A percentile compares a stretch with the other conserved stretches of the same genome.
These are phyloP conservation scores for Myotisia sp. DNA, from an alignment of 2,329 filamentous ascomycete species.

Conservation along the genomic window DNA sequence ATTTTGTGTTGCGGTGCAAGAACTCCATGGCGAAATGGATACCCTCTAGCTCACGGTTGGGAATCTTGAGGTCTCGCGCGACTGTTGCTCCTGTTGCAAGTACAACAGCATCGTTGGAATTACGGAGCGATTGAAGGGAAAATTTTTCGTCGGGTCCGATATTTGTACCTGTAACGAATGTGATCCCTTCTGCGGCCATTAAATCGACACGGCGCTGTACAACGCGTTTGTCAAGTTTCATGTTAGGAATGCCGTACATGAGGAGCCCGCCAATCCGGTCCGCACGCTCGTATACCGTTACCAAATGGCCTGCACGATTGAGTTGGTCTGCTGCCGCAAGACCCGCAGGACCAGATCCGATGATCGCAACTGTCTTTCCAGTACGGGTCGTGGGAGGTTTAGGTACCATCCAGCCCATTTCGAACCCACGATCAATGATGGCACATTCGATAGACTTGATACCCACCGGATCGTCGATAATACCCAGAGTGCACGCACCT, in stretches of 20 bases:
- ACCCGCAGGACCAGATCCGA: slow-evolving; percentile 85
- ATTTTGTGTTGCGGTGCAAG: slow-evolving; percentile 95
- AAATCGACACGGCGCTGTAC: slow-evolving; percentile 92
- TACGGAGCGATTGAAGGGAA: slow-evolving; percentile 57
- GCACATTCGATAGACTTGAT: slow-evolving; percentile 98
- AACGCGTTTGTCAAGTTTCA: slow-evolving; percentile 97
- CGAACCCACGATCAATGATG: slow-evolving; percentile 93
- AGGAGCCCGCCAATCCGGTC: slow-evolving; percentile 82
- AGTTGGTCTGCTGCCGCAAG: slow-evolving; percentile 84
- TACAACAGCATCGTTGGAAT: slow-evolving; percentile 66
- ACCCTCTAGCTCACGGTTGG: slow-evolving; percentile 72
- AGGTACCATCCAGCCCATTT: slow-evolving; percentile 96
- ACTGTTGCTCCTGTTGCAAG: slow-evolving; percentile 89
- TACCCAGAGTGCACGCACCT: slow-evolving; percentile 87
- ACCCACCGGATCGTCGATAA: slow-evolving; percentile 91
- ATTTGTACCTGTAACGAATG: slow-evolving; percentile 62
- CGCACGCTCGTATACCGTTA: slow-evolving; percentile 85
- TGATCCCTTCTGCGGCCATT: slow-evolving; percentile 77
- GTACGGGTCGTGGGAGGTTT: slow-evolving; percentile 62
- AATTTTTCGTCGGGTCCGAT: slow-evolving; percentile 61
- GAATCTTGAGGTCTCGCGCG: slow-evolving; percentile 80
- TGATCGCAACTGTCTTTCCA: slow-evolving; percentile 75
- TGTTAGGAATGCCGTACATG: slow-evolving; percentile 98
- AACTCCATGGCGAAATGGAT: slow-evolving; percentile 98
- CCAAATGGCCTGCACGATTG: slow-evolving; percentile 76